Percentiles rank a stretch among this genome's conserved stretches.
Evolutionary conservation across 2,329 filamentous ascomycete species (phyloP).

Genomic region (Didymella pinodella): DNA sequence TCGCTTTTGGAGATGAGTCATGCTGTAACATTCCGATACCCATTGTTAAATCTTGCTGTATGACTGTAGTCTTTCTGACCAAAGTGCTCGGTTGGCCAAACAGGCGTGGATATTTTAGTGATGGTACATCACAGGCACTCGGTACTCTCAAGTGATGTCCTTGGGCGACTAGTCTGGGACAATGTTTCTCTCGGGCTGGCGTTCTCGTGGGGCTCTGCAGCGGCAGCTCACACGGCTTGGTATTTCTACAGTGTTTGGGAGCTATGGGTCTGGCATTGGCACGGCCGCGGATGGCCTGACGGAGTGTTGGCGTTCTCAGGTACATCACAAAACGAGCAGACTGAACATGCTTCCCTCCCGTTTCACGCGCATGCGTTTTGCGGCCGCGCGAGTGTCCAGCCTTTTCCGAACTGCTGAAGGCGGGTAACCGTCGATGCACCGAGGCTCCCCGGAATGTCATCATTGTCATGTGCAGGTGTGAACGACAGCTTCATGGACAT

Average conservation of each 20-base stretch:
- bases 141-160: background rate
- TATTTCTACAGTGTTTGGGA: conserved; percentile 35
- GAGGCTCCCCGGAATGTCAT: conserved; percentile 31
- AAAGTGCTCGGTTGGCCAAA: background rate
- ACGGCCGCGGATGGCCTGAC: conserved; percentile 47
- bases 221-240: conserved; percentile 21
- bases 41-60: background rate
- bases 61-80: background rate
- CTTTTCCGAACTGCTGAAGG: conserved; percentile 25
- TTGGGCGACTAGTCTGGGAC: conserved; percentile 1
- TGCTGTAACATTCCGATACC: background rate
- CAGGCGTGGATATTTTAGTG: background rate
- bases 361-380: conserved; percentile 15
- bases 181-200: conserved; percentile 17
- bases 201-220: conserved; percentile 21
- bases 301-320: conserved; percentile 37
- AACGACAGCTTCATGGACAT: conserved; percentile 2
- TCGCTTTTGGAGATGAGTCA: background rate
- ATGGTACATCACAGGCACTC: background rate
- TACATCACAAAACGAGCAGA: conserved; percentile 33
- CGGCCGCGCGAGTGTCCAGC: conserved; percentile 27
- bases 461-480: conserved; percentile 28
- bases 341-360: conserved; percentile 3
- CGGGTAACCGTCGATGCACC: conserved; percentile 25
- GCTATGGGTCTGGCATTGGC: conserved; percentile 31